Percentiles rank a stretch among this genome's conserved stretches.
These are phyloP conservation scores for Closterium sp. DNA, from an alignment of 139 green algal genomes.

Conservation along the genomic window DNA sequence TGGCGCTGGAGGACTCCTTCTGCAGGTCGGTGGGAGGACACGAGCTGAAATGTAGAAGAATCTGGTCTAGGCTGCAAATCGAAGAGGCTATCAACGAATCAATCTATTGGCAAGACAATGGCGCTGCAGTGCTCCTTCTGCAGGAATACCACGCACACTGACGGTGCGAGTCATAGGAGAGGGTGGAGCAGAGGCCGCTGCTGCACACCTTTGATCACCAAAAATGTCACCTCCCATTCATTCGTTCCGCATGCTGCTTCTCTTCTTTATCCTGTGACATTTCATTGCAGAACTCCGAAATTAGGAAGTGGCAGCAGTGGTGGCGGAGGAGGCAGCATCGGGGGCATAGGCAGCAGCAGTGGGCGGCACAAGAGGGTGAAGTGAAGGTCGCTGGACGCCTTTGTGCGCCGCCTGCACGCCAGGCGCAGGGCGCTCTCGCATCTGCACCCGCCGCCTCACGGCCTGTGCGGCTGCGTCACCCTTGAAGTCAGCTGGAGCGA, in stretches of 20 bases:
- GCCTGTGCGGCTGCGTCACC: constrained; percentile 14
- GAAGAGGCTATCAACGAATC: background rate
- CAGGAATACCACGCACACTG: no score
- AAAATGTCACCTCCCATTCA: background rate
- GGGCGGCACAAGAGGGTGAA: background rate
- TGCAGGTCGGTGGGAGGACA: background rate
- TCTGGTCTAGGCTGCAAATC: background rate
- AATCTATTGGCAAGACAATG: no score
- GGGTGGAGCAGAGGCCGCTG: background rate
- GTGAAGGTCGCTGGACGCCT: background rate
- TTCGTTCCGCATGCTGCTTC: background rate
- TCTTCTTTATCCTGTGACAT: background rate
- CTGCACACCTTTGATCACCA: background rate
- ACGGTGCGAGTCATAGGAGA: background rate
- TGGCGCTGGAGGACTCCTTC: background rate
- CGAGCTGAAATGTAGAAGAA: background rate
- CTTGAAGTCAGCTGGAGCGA: constrained; percentile 15
- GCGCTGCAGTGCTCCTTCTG: no score
- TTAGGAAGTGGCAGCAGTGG: background rate
- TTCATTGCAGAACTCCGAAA: background rate
- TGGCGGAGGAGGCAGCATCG: no score
- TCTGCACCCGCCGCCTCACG: background rate
- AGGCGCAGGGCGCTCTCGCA: background rate
- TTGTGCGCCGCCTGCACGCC: constrained; percentile 21
- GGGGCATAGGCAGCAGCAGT: background rate